Conservation (phyloP, 2,329 filamentous ascomycete genomes). For the Lachnellula occidentalis region DNA sequence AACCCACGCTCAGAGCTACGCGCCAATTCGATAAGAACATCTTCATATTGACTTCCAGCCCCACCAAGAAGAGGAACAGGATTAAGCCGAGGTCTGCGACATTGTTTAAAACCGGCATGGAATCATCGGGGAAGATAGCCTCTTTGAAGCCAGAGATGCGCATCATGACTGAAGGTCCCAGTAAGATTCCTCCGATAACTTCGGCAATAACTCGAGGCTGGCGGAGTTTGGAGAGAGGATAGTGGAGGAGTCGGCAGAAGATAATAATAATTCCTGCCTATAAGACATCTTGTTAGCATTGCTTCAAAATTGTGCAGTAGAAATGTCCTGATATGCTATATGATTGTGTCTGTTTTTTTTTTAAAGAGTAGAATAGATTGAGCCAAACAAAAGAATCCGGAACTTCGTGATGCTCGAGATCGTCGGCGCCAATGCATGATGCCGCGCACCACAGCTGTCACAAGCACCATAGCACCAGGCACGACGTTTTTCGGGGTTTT, state of each 20-base stretch:
- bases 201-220: constrained; percentile 82
- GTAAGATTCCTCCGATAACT: constrained; percentile 76
- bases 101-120: constrained; percentile 69
- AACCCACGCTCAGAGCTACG: constrained; percentile 68
- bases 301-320: not conserved
- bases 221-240: constrained; percentile 68
- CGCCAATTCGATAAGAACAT: constrained; percentile 77
- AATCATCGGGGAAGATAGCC: constrained; percentile 70
- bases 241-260: constrained; percentile 69
- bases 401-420: no score
- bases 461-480: not conserved
- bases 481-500: no score
- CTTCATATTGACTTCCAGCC: constrained; percentile 77
- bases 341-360: not conserved
- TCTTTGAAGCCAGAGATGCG: constrained; percentile 72
- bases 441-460: not conserved
- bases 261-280: constrained; percentile 69
- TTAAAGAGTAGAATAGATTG: not conserved
- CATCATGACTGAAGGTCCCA: constrained; percentile 85
- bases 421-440: no score
- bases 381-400: not conserved
- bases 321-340: not conserved
- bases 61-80: constrained; percentile 82
- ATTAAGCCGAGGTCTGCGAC: constrained; percentile 81
- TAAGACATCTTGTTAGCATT: constrained; percentile 8